Conservation (phyloP, 176 grass and related monocot species). For the Oryza meyeriana region DNA sequence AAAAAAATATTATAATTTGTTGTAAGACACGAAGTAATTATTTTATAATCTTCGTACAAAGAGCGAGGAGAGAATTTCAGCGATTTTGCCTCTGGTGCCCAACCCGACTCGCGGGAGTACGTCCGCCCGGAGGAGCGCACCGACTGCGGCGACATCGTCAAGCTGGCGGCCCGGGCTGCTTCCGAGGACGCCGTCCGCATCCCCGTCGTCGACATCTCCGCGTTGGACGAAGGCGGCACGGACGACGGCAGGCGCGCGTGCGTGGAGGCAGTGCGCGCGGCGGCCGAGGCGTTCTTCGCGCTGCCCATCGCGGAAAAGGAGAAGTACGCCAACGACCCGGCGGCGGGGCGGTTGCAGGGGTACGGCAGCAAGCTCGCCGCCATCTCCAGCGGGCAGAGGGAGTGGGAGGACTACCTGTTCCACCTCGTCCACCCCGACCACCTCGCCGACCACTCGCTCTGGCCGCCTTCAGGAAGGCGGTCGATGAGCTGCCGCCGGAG, state of each 20-base stretch:
- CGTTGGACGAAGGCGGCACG: slow-evolving; percentile 17
- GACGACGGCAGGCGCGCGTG: slow-evolving; percentile 12
- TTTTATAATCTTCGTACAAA: too few relatives aligned
- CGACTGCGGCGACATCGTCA: slow-evolving; percentile 69
- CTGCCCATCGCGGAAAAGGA: slow-evolving; percentile 67
- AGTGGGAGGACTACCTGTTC: slow-evolving; percentile 98
- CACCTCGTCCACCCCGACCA: slow-evolving; percentile 67
- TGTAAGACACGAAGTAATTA: too few relatives aligned
- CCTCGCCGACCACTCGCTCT: slow-evolving; percentile 44
- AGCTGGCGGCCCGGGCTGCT: slow-evolving; percentile 22
- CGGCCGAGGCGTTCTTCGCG: slow-evolving; percentile 62
- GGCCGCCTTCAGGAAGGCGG: slow-evolving; percentile 62
- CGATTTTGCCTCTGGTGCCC: too few relatives aligned
- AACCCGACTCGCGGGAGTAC: slow-evolving; percentile 76
- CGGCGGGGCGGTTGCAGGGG: slow-evolving; percentile 50
- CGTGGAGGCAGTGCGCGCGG: slow-evolving; percentile 52
- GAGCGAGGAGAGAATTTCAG: too few relatives aligned
- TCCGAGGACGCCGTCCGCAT: slow-evolving; percentile 25
- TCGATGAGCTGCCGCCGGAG: slow-evolving; percentile 39
- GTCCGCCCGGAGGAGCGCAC: slow-evolving; percentile 65
- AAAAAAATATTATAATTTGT: too few relatives aligned
- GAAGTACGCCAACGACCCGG: slow-evolving; percentile 76
- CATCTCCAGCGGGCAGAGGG: slow-evolving; percentile 51
- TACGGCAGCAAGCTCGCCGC: slow-evolving; percentile 77
- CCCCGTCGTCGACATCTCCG: slow-evolving; percentile 68